These are phyloP conservation scores for Fusarium tjaetaba DNA, from an alignment of 2,329 filamentous ascomycete species.

Conservation along the genomic window DNA sequence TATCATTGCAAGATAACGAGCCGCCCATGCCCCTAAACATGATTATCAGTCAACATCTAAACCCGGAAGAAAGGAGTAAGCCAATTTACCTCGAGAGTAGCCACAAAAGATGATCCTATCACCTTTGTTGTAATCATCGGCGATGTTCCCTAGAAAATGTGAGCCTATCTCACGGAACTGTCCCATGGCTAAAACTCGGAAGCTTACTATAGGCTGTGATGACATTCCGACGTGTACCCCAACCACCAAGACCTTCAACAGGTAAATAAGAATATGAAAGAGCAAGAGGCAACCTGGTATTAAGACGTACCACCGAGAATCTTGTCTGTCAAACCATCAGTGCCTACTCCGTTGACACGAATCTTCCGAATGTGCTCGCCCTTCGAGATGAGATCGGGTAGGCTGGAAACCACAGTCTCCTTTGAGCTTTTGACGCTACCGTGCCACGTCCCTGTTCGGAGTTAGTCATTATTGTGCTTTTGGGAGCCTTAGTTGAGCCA, in stretches of 20 bases:
- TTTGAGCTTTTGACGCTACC: neutral
- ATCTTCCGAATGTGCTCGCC: rapidly evolving
- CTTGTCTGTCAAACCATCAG: neutral
- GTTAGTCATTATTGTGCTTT: neutral
- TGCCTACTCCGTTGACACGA: neutral
- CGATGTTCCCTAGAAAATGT: neutral
- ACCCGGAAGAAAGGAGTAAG: rapidly evolving
- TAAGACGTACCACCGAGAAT: neutral
- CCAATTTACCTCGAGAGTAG: neutral
- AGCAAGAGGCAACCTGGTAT: too few relatives aligned
- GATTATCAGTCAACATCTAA: rapidly evolving
- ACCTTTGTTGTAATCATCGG: neutral
- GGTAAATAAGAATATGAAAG: too few relatives aligned
- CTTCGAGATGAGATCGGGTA: neutral
- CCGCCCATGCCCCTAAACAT: neutral
- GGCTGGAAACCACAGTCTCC: neutral
- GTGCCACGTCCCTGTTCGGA: neutral
- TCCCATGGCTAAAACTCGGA: rapidly evolving
- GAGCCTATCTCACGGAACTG: rapidly evolving
- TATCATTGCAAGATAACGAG: neutral
- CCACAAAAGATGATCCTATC: neutral
- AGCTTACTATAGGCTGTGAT: neutral
- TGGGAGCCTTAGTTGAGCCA: rapidly evolving
- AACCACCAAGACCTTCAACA: neutral
- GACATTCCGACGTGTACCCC: neutral